A percentile compares a stretch with the other conserved stretches of the same genome.
These are phyloP conservation scores for Schoenoplectus triqueter DNA, from an alignment of 202 grass and related monocot genomes.

Conservation along the genomic window DNA sequence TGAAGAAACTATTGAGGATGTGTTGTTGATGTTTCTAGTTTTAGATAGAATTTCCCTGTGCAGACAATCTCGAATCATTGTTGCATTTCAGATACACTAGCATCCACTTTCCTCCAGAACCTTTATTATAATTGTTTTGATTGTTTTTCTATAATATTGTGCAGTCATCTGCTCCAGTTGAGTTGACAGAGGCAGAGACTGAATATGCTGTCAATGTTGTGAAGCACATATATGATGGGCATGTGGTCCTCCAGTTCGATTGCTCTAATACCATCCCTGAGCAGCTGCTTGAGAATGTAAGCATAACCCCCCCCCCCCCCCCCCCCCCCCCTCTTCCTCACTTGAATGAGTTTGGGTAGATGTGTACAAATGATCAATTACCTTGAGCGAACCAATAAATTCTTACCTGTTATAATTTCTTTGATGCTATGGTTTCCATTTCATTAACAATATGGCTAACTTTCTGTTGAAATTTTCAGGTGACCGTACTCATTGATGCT, in stretches of 20 bases:
- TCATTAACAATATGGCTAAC: background rate
- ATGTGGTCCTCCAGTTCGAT: conserved; percentile 91
- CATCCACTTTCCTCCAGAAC: background rate
- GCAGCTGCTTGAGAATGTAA: conserved; percentile 90
- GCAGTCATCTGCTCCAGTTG: conserved; percentile 87
- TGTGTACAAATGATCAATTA: background rate
- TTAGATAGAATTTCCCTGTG: background rate
- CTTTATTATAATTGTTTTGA: conserved; percentile 19
- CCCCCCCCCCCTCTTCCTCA: background rate
- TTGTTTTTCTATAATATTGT: conserved; percentile 27
- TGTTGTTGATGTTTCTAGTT: background rate
- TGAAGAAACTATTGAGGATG: background rate
- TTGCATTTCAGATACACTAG: background rate
- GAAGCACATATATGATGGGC: conserved; percentile 88
- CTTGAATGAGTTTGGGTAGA: background rate
- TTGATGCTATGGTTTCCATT: background rate
- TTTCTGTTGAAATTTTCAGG: conserved; percentile 52
- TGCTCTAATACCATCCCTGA: conserved; percentile 98
- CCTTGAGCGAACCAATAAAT: background rate
- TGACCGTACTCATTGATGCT: conserved; percentile 87
- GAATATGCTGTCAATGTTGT: conserved; percentile 98
- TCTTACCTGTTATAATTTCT: conserved; percentile 9
- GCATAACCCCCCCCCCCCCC: background rate
- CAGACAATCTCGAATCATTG: background rate
- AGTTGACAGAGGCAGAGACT: conserved; percentile 97